These are phyloP conservation scores for Toxicodendron radicans DNA, from an alignment of 345 rosid species.

Conservation along the genomic window DNA sequence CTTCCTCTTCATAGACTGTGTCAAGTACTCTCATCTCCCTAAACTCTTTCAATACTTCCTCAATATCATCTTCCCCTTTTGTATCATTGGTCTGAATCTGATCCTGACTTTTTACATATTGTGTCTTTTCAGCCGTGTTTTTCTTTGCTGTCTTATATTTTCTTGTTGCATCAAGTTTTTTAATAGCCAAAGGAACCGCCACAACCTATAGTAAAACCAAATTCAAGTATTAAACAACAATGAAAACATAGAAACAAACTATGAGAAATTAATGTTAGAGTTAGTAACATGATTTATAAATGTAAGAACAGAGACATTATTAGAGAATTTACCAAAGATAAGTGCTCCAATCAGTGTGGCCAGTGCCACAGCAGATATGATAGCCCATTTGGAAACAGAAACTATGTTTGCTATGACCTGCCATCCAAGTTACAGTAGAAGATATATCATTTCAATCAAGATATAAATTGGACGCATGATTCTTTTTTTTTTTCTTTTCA, in stretches of 20 bases:
- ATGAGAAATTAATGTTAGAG: neutral
- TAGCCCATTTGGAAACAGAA: constrained; percentile 19
- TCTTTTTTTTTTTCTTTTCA: no score
- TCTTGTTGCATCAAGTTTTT: constrained; percentile 1
- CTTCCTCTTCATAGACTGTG: constrained; percentile 33
- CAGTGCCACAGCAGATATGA: constrained; percentile 19
- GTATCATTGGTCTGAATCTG: neutral
- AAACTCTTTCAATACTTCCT: constrained; percentile 28
- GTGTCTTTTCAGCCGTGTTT: neutral
- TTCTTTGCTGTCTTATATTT: constrained; percentile 17
- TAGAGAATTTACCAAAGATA: constrained; percentile 31
- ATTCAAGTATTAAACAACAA: neutral
- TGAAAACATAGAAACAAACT: no score
- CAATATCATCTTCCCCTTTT: constrained; percentile 20
- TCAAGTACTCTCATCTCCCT: constrained; percentile 32
- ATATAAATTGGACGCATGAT: no score
- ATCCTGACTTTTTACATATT: constrained; percentile 17
- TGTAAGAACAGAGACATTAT: neutral
- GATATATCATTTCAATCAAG: no score
- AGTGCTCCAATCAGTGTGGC: constrained; percentile 25
- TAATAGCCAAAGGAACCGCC: constrained; percentile 27
- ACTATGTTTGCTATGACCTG: constrained; percentile 26
- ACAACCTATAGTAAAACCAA: constrained; percentile 18
- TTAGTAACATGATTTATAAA: neutral
- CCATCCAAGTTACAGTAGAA: neutral